Evolutionary conservation across 805 yeast species (phyloP).

Genomic region (Starmerella riodocensis): DNA sequence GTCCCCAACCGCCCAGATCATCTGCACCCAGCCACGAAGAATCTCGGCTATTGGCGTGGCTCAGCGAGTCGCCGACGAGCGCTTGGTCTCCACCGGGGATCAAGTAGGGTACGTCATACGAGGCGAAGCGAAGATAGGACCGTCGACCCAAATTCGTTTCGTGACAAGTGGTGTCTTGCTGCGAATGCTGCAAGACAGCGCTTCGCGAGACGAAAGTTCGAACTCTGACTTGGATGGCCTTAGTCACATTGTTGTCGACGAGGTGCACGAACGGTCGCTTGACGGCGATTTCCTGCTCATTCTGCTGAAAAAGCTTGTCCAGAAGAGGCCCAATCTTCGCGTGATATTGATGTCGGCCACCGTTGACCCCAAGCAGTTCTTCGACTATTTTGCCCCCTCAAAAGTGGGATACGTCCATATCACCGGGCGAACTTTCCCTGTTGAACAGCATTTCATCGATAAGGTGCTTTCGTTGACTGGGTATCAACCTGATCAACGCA

Average conservation of each 20-base stretch:
- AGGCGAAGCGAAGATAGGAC: constrained; percentile 58
- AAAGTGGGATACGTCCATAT: constrained; percentile 58
- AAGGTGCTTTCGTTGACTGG: constrained; percentile 45
- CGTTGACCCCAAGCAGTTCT: constrained; percentile 56
- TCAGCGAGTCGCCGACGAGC: constrained; percentile 78
- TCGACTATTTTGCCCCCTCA: constrained; percentile 43
- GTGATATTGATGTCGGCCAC: constrained; percentile 90
- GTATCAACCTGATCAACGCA: constrained; percentile 29
- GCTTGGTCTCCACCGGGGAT: constrained; percentile 48
- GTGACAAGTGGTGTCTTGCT: constrained; percentile 87
- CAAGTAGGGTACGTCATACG: constrained; percentile 84
- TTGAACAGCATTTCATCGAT: constrained; percentile 61
- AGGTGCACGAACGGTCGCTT: constrained; percentile 91
- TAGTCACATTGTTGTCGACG: constrained; percentile 72
- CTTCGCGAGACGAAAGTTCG: constrained; percentile 20
- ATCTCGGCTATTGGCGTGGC: constrained; percentile 91
- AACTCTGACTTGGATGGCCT: constrained; percentile 25
- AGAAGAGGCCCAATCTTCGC: constrained; percentile 38
- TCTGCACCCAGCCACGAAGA: constrained; percentile 93
- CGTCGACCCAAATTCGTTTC: constrained; percentile 61
- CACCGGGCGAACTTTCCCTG: constrained; percentile 90
- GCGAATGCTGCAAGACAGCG: constrained; percentile 56
- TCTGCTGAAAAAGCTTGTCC: constrained; percentile 50
- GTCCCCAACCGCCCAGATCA: constrained; percentile 36
- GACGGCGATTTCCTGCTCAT: constrained; percentile 79